Evolutionary conservation across 441 rosid genomes (phyloP).

Genomic region (Populus hybrid): DNA sequence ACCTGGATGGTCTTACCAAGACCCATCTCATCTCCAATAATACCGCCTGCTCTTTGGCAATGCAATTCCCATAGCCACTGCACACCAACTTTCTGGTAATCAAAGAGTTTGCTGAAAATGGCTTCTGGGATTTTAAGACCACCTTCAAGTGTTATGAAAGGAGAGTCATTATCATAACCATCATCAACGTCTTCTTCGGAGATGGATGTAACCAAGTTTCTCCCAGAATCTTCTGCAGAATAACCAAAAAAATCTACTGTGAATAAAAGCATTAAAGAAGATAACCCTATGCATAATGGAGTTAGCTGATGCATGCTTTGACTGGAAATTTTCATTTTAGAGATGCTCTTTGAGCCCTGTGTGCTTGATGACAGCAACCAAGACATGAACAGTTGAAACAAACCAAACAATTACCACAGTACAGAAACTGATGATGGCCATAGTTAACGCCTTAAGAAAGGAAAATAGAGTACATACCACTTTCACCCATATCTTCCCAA

Average conservation of each 20-base stretch:
- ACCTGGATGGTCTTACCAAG: conserved; percentile 97
- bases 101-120: conserved; percentile 75
- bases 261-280: not conserved
- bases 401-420: conserved; percentile 11
- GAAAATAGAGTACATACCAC: conserved; percentile 46
- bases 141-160: conserved; percentile 72
- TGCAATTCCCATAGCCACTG: conserved; percentile 99
- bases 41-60: conserved; percentile 97
- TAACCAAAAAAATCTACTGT: not conserved
- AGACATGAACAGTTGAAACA: conserved; percentile 3
- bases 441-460: conserved; percentile 15
- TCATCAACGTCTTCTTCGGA: conserved; percentile 57
- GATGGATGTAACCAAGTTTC: conserved; percentile 38
- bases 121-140: conserved; percentile 76
- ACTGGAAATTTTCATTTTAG: not conserved
- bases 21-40: conserved; percentile 99
- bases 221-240: conserved; percentile 47
- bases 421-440: conserved; percentile 7
- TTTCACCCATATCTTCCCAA: conserved; percentile 54
- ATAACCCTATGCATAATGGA: not conserved
- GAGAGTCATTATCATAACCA: conserved; percentile 33
- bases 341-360: not conserved
- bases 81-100: conserved; percentile 96
- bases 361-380: not conserved
- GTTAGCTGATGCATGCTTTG: not conserved